A percentile compares a stretch with the other conserved stretches of the same genome.
Conservation (phyloP, 768 basidiomycete species). For the Erythrobasidium yunnanense region DNA sequence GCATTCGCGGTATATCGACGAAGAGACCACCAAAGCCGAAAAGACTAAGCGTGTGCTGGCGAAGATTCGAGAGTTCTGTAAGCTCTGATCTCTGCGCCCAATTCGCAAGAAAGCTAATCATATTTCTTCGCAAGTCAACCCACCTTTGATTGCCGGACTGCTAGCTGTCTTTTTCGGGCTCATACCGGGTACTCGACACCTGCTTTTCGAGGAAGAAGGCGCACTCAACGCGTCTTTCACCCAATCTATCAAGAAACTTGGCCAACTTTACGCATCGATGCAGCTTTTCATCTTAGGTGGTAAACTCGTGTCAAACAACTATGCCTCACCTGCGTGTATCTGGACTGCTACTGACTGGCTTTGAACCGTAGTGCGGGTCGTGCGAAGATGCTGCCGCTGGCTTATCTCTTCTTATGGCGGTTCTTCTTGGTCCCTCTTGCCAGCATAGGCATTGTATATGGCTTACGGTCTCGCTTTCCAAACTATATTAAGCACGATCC, state of each 20-base stretch:
- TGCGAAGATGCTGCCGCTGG: slow-evolving; percentile 1
- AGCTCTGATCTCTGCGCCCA: neutral
- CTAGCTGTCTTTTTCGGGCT: slow-evolving; percentile 19
- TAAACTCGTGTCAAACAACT: slow-evolving; percentile 9
- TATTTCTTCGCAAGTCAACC: slow-evolving; percentile 5
- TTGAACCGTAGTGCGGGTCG: neutral
- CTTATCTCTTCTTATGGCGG: slow-evolving; percentile 23
- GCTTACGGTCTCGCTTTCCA: slow-evolving; percentile 8
- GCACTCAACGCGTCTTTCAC: slow-evolving; percentile 12
- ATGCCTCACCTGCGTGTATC: neutral
- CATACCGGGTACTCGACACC: neutral
- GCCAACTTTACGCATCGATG: slow-evolving; percentile 18
- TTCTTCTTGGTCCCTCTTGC: slow-evolving; percentile 10
- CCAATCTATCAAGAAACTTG: slow-evolving; percentile 5
- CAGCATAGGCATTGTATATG: slow-evolving; percentile 2
- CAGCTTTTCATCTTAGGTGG: slow-evolving; percentile 24
- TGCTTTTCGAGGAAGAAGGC: slow-evolving; percentile 12
- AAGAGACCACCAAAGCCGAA: neutral
- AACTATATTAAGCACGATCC: slow-evolving; percentile 2
- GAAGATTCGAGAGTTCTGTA: slow-evolving; percentile 9
- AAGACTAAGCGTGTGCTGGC: neutral
- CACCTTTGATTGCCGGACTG: slow-evolving; percentile 18
- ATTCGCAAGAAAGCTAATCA: neutral
- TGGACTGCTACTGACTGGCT: neutral
- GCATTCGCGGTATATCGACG: neutral